These are phyloP conservation scores for Fusarium denticulatum DNA, from an alignment of 2,329 filamentous ascomycete species.

Conservation along the genomic window DNA sequence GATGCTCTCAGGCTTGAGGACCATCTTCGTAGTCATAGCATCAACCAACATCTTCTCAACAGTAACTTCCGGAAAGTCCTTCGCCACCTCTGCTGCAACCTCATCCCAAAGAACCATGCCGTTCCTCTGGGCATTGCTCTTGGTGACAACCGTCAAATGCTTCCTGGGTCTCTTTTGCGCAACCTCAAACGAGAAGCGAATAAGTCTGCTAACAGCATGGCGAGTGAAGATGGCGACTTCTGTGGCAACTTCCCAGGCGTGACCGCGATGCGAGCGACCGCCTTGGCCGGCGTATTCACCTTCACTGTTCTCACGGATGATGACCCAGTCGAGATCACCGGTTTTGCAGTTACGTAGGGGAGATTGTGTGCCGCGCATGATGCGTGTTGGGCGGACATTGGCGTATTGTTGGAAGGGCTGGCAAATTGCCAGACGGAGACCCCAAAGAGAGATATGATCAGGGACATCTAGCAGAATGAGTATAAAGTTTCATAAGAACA, in stretches of 20 bases:
- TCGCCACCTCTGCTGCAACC: conserved; percentile 62
- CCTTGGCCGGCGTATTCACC: conserved; percentile 74
- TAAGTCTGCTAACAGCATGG: conserved; percentile 66
- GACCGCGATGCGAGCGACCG: conserved; percentile 67
- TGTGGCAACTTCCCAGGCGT: conserved; percentile 69
- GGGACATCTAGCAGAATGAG: conserved; percentile 59
- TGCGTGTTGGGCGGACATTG: conserved; percentile 70
- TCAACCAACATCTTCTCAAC: conserved; percentile 74
- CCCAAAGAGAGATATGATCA: conserved; percentile 74
- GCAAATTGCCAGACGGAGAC: conserved; percentile 70
- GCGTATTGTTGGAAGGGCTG: conserved; percentile 73
- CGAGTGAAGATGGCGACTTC: conserved; percentile 72
- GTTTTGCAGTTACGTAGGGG: conserved; percentile 62
- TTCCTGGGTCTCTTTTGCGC: conserved; percentile 66
- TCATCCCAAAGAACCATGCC: conserved; percentile 77
- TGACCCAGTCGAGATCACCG: conserved; percentile 72
- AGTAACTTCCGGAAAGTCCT: conserved; percentile 68
- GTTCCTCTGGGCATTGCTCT: conserved; percentile 72
- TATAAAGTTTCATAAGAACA: conserved; percentile 49
- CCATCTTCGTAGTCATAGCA: conserved; percentile 73
- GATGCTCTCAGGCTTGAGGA: conserved; percentile 65
- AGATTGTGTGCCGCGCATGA: conserved; percentile 68
- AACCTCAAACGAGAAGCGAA: conserved; percentile 71
- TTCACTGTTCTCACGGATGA: conserved; percentile 73
- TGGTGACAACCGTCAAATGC: conserved; percentile 70